These are phyloP conservation scores for Agaricus bisporus DNA, from an alignment of 768 basidiomycete species.

Conservation along the genomic window DNA sequence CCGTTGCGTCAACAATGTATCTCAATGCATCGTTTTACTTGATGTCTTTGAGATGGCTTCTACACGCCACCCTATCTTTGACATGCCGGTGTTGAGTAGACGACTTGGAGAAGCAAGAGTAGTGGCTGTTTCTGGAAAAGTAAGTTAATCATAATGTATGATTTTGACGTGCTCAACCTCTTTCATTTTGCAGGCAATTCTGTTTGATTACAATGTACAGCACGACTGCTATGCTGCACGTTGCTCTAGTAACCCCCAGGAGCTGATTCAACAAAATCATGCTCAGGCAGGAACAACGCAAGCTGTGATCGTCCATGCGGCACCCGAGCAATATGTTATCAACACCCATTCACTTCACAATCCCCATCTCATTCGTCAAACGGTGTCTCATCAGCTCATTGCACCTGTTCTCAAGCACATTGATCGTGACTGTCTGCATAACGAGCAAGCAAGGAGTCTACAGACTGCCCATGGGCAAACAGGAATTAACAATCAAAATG, in stretches of 20 bases:
- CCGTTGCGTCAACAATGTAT: neutral
- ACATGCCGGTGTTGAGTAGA: slow-evolving; percentile 12
- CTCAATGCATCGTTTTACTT: slow-evolving; percentile 8
- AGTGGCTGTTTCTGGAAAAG: neutral
- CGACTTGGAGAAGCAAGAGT: neutral
- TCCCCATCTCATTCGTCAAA: neutral
- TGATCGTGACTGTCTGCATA: no score
- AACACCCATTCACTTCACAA: neutral
- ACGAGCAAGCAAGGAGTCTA: no score
- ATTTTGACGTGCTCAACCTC: neutral
- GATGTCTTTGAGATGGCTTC: slow-evolving; percentile 14
- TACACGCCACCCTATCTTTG: slow-evolving; percentile 9
- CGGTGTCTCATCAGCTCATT: neutral
- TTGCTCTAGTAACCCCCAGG: no score
- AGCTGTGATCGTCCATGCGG: no score
- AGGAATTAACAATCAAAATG: no score
- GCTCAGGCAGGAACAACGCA: no score
- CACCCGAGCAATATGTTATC: neutral
- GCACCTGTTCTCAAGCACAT: neutral
- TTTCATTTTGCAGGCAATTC: neutral
- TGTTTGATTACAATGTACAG: slow-evolving; percentile 9
- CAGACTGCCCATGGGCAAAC: no score
- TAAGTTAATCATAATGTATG: neutral
- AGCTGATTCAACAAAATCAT: no score
- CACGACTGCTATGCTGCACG: neutral